These are phyloP conservation scores for Cyclotella baltica DNA, from an alignment of 108 stramenopile genomes.

Conservation along the genomic window DNA sequence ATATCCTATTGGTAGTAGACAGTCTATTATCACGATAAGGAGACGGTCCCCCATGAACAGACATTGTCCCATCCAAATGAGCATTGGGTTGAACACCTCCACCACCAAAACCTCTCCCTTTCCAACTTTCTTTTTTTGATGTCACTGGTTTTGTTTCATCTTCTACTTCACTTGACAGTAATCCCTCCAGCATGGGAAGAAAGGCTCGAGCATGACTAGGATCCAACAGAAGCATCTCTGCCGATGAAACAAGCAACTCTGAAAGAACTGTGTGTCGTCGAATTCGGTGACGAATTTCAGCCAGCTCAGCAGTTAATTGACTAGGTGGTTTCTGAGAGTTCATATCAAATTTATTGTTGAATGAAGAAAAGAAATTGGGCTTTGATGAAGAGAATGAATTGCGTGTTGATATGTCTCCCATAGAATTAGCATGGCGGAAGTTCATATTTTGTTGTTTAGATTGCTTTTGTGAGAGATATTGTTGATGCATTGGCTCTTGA, in stretches of 20 bases:
- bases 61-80: constrained; percentile 4
- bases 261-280: constrained; percentile 73
- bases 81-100: constrained; percentile 28
- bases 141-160: constrained; percentile 1
- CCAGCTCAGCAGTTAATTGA: constrained; percentile 31
- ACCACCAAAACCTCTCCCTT: constrained; percentile 54
- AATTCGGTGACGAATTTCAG: constrained; percentile 64
- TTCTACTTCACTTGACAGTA: constrained; percentile 45
- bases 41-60: background rate
- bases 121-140: constrained; percentile 42
- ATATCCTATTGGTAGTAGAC: background rate
- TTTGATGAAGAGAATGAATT: constrained; percentile 13
- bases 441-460: background rate
- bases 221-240: constrained; percentile 73
- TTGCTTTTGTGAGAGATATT: constrained; percentile 29
- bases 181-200: constrained; percentile 73
- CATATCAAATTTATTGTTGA: constrained; percentile 35
- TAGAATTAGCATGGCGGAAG: constrained; percentile 13
- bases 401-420: constrained; percentile 1
- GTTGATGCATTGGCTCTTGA: constrained; percentile 26
- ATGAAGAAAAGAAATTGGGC: constrained; percentile 33
- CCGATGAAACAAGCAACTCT: constrained; percentile 61
- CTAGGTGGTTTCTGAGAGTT: constrained; percentile 25
- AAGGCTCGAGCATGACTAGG: constrained; percentile 73
- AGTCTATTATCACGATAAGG: background rate